Percentiles rank a stretch among this genome's conserved stretches.
phyloP scores from a whole-genome alignment of 441 rosid species.

The Populus trichocarpa region DNA sequence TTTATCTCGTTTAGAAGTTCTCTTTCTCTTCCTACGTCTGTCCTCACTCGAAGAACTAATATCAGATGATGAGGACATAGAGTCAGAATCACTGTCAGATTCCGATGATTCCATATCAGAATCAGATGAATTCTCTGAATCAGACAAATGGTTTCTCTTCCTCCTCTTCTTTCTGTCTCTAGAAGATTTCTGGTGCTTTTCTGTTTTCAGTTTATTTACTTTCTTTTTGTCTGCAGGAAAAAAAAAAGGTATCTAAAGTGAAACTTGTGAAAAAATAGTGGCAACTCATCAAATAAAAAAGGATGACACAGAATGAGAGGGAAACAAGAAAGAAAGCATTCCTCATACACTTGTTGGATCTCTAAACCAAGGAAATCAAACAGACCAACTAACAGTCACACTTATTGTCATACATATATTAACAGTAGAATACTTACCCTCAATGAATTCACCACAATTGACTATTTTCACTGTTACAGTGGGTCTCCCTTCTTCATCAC shows the following conservation, averaged over 20 bases:
- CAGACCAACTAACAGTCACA: neutral
- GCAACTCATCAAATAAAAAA: neutral
- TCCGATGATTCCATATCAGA: slow-evolving; percentile 56
- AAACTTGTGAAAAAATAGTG: neutral
- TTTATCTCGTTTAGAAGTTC: slow-evolving; percentile 69
- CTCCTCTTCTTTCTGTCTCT: slow-evolving; percentile 57
- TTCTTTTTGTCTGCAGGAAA: slow-evolving; percentile 49
- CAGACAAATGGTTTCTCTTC: slow-evolving; percentile 59
- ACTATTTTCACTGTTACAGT: slow-evolving; percentile 81
- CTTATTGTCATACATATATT: neutral
- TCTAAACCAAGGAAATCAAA: neutral
- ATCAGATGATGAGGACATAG: slow-evolving; percentile 60
- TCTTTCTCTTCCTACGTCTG: slow-evolving; percentile 72
- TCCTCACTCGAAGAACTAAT: slow-evolving; percentile 86
- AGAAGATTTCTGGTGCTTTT: slow-evolving; percentile 65
- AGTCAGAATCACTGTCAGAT: slow-evolving; percentile 78
- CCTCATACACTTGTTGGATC: neutral
- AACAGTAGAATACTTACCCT: slow-evolving; percentile 39
- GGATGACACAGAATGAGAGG: neutral
- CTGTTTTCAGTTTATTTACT: slow-evolving; percentile 38
- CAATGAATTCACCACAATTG: slow-evolving; percentile 71
- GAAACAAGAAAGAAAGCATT: neutral
- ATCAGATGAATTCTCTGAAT: slow-evolving; percentile 54
- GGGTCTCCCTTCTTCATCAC: slow-evolving; percentile 79
- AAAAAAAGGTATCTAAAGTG: neutral